A percentile compares a stretch with the other conserved stretches of the same genome.
These are phyloP conservation scores for Acacia acuminata DNA, from an alignment of 306 rosid species.

Conservation along the genomic window DNA sequence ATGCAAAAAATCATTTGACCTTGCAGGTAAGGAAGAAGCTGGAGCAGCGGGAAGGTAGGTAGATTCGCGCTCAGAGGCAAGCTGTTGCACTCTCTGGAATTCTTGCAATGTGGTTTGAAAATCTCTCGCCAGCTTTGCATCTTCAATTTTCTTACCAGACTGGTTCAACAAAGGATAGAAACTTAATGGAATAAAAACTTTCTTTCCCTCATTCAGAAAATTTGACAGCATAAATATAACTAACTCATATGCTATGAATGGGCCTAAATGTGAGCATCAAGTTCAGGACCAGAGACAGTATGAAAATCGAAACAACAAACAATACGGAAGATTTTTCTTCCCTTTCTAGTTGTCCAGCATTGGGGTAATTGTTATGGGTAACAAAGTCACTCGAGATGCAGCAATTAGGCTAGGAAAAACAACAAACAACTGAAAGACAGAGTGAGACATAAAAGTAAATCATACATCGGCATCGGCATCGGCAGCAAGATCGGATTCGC, in stretches of 20 bases:
- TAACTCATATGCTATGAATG: background rate
- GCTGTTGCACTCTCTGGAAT: constrained; percentile 75
- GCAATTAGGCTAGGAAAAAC: background rate
- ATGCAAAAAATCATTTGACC: constrained; percentile 31
- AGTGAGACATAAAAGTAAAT: background rate
- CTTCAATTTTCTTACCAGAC: constrained; percentile 64
- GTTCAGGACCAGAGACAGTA: background rate
- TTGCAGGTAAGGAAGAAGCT: constrained; percentile 38
- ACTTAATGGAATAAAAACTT: background rate
- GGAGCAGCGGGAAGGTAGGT: constrained; percentile 54
- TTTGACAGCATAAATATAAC: background rate
- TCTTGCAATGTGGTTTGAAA: constrained; percentile 75
- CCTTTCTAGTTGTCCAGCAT: background rate
- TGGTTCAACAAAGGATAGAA: constrained; percentile 28
- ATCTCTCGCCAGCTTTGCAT: constrained; percentile 84
- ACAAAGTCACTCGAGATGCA: constrained; percentile 16
- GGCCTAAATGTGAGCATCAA: background rate
- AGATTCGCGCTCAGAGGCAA: constrained; percentile 78
- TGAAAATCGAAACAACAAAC: background rate
- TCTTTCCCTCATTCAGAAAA: background rate
- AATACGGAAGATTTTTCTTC: background rate
- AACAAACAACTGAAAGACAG: background rate
- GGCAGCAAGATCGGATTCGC: constrained; percentile 48
- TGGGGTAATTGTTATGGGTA: background rate
- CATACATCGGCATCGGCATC: constrained; percentile 44